A percentile compares a stretch with the other conserved stretches of the same genome.
Evolutionary conservation across 1,284 basidiomycete species (phyloP).

Genomic region (Volvariella volvacea): DNA sequence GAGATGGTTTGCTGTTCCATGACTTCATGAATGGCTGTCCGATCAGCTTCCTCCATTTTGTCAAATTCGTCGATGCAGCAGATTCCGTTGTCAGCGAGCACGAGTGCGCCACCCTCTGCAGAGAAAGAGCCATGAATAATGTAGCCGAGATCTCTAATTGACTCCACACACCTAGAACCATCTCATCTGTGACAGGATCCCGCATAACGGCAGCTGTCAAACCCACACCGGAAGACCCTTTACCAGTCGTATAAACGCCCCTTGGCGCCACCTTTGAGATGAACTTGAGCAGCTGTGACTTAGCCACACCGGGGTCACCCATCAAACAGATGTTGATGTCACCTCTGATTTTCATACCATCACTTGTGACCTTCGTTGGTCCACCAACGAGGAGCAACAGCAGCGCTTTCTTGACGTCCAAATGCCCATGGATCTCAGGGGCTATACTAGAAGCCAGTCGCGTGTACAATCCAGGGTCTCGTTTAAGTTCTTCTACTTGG

Average conservation of each 20-base stretch:
- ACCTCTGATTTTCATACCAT: slow-evolving; percentile 98
- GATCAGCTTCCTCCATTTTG: slow-evolving; percentile 98
- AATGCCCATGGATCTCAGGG: slow-evolving; percentile 97
- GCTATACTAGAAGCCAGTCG: slow-evolving; percentile 87
- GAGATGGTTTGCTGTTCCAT: slow-evolving; percentile 99
- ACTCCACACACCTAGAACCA: slow-evolving; percentile 76
- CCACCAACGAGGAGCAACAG: slow-evolving; percentile 92
- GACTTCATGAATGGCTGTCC: slow-evolving; percentile 99
- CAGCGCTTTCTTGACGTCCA: slow-evolving; percentile 98
- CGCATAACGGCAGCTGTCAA: slow-evolving; percentile 98
- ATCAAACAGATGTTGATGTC: slow-evolving; percentile 98
- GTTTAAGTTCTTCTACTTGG: slow-evolving; percentile 65
- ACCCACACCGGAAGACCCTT: slow-evolving; percentile 97
- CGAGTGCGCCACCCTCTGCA: slow-evolving; percentile 94
- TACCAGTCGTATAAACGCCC: slow-evolving; percentile 97
- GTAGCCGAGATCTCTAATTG: neutral
- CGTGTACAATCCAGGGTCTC: slow-evolving; percentile 78
- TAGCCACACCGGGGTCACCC: slow-evolving; percentile 99
- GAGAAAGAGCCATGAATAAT: slow-evolving; percentile 12
- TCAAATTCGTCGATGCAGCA: slow-evolving; percentile 99
- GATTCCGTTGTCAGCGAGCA: slow-evolving; percentile 98
- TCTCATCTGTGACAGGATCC: slow-evolving; percentile 98
- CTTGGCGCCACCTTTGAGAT: slow-evolving; percentile 98
- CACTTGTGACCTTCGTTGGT: slow-evolving; percentile 89
- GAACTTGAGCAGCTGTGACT: slow-evolving; percentile 96